These are phyloP conservation scores for Penicillium bialowiezense DNA, from an alignment of 495 filamentous ascomycete genomes.

Conservation along the genomic window DNA sequence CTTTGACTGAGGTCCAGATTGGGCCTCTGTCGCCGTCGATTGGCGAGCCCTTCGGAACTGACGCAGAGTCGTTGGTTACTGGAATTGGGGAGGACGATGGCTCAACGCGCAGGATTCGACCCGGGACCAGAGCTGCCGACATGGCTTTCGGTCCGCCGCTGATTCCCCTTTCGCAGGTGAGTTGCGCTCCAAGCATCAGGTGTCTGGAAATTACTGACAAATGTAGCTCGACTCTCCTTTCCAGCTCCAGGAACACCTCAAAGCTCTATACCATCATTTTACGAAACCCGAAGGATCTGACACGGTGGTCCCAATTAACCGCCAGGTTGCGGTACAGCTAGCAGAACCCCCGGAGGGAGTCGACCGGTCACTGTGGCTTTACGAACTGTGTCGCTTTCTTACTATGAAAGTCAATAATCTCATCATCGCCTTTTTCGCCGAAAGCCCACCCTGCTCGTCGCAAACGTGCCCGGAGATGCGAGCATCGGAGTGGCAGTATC, in stretches of 20 bases:
- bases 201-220: conserved; percentile 15
- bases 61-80: conserved; percentile 38
- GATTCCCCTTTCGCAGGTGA: conserved; percentile 76
- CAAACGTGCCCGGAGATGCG: conserved; percentile 96
- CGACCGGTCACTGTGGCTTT: conserved; percentile 88
- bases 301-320: conserved; percentile 63
- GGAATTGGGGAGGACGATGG: conserved; percentile 56
- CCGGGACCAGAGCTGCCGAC: conserved; percentile 83
- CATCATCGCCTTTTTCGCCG: conserved; percentile 87
- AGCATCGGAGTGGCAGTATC: conserved; percentile 96
- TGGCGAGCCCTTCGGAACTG: conserved; percentile 46
- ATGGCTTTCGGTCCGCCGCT: conserved; percentile 91
- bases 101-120: conserved; percentile 80
- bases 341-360: conserved; percentile 75
- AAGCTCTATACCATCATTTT: conserved; percentile 79
- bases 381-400: conserved; percentile 93
- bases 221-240: conserved; percentile 87
- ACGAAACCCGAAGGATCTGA: conserved; percentile 61
- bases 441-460: conserved; percentile 80
- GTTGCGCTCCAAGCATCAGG: conserved; percentile 13
- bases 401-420: conserved; percentile 89
- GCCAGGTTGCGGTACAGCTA: conserved; percentile 67
- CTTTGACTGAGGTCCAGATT: conserved; percentile 86
- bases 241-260: conserved; percentile 96
- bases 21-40: conserved; percentile 76